A percentile compares a stretch with the other conserved stretches of the same genome.
Evolutionary conservation across 116 monocot genomes (phyloP).

Genomic region (Iris pallida): DNA sequence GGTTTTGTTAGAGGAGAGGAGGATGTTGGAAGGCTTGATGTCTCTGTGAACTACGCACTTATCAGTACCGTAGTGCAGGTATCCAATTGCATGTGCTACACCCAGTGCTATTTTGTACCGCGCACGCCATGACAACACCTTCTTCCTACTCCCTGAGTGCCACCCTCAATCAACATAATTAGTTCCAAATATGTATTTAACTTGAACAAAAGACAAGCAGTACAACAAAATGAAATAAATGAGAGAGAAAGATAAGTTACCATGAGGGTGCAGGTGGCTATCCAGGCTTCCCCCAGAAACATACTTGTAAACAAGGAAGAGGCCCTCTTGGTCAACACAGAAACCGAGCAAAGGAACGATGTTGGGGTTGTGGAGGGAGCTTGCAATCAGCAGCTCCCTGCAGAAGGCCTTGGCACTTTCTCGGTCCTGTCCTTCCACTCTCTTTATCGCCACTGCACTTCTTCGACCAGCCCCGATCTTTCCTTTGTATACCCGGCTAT

Average conservation of each 20-base stretch:
- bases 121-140: slow-evolving; percentile 52
- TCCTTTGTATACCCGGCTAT: slow-evolving; percentile 51
- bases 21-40: slow-evolving; percentile 80
- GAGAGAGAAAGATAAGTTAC: slow-evolving; percentile 5
- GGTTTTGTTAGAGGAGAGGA: slow-evolving; percentile 49
- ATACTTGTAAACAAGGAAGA: slow-evolving; percentile 77
- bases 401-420: slow-evolving; percentile 68
- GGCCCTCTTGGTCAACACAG: slow-evolving; percentile 48
- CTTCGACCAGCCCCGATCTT: slow-evolving; percentile 23
- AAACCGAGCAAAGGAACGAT: slow-evolving; percentile 65
- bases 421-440: slow-evolving; percentile 32
- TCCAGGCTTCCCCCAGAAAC: slow-evolving; percentile 67
- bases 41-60: slow-evolving; percentile 78
- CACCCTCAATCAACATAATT: not conserved
- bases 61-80: slow-evolving; percentile 56
- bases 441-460: slow-evolving; percentile 49
- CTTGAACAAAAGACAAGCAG: not conserved
- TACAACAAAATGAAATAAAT: not conserved
- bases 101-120: slow-evolving; percentile 66
- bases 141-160: slow-evolving; percentile 14
- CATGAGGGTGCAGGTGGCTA: slow-evolving; percentile 40
- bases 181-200: not conserved
- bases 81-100: slow-evolving; percentile 56
- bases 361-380: slow-evolving; percentile 39
- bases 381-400: slow-evolving; percentile 60